Percentiles rank a stretch among this genome's conserved stretches.
These are phyloP conservation scores for Cercospora nicotianae DNA, from an alignment of 2,329 filamentous ascomycete species.

Conservation along the genomic window DNA sequence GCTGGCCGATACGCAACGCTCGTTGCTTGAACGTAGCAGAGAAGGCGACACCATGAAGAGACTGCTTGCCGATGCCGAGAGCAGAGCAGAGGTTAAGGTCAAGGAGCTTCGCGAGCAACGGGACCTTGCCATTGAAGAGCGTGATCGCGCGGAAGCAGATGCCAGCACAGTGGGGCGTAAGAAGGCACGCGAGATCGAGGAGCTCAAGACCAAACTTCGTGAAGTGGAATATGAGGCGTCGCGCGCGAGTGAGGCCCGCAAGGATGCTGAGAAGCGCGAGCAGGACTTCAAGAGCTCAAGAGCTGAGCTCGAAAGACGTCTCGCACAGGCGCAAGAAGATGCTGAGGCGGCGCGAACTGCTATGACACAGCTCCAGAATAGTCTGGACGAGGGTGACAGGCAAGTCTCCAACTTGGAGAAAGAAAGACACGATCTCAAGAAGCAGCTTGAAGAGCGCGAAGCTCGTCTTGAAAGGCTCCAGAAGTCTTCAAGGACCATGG, in stretches of 20 bases:
- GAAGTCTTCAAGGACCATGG: conserved; percentile 63
- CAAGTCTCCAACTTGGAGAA: conserved; percentile 81
- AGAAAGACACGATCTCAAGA: conserved; percentile 60
- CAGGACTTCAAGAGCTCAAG: conserved; percentile 71
- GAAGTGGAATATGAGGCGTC: conserved; percentile 79
- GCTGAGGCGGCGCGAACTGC: conserved; percentile 72
- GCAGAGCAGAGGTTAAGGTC: conserved; percentile 75
- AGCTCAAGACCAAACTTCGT: conserved; percentile 73
- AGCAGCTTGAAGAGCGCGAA: conserved; percentile 23
- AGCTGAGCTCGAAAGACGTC: conserved; percentile 72
- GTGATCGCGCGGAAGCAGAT: conserved; percentile 90
- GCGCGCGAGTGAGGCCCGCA: conserved; percentile 69
- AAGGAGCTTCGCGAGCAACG: conserved; percentile 86
- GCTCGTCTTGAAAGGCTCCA: conserved; percentile 43
- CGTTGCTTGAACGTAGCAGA: conserved; percentile 82
- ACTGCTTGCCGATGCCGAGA: conserved; percentile 81
- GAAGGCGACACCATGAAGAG: conserved; percentile 95
- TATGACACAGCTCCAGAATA: conserved; percentile 73
- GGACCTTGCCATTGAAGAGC: conserved; percentile 88
- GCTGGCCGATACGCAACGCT: conserved; percentile 79
- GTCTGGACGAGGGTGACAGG: conserved; percentile 83
- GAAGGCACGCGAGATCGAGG: conserved; percentile 79
- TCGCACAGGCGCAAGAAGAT: conserved; percentile 70
- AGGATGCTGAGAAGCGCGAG: conserved; percentile 72
- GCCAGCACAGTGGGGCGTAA: conserved; percentile 73